A percentile compares a stretch with the other conserved stretches of the same genome.
Evolutionary conservation across 768 basidiomycete species (phyloP).

Genomic region (Candolleomyces aberdarensis): DNA sequence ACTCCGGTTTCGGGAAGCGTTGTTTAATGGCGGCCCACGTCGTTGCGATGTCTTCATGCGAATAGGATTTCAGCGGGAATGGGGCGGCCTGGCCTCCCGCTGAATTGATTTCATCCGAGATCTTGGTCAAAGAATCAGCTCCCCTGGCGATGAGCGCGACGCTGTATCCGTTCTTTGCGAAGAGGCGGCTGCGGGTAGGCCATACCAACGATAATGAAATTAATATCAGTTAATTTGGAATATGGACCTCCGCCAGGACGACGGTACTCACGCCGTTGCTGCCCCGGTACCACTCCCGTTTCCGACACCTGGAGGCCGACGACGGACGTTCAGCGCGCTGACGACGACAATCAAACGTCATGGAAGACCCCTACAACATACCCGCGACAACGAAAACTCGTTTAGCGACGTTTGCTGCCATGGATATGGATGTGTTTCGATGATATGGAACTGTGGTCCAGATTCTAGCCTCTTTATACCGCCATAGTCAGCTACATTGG

Average conservation of each 20-base stretch:
- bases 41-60: conserved; percentile 46
- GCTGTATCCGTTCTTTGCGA: conserved; percentile 60
- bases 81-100: conserved; percentile 61
- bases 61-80: conserved; percentile 53
- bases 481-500: neutral
- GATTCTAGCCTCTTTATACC: neutral
- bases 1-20: conserved; percentile 44
- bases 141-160: conserved; percentile 66
- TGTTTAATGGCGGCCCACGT: conserved; percentile 46
- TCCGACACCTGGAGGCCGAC: conserved; percentile 34
- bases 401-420: conserved; percentile 33
- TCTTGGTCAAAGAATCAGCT: conserved; percentile 43
- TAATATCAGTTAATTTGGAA: neutral
- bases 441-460: neutral
- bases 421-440: conserved; percentile 4
- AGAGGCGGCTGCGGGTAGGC: conserved; percentile 42
- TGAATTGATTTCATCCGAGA: conserved; percentile 53
- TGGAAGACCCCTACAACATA: conserved; percentile 17
- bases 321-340: neutral
- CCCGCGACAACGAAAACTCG: conserved; percentile 61
- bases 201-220: neutral
- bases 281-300: conserved; percentile 54
- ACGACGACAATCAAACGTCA: neutral
- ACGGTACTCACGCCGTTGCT: conserved; percentile 47
- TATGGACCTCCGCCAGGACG: neutral